Evolutionary conservation across 2,329 filamentous ascomycete species (phyloP).

Genomic region (Pestalotiopsis sp.): DNA sequence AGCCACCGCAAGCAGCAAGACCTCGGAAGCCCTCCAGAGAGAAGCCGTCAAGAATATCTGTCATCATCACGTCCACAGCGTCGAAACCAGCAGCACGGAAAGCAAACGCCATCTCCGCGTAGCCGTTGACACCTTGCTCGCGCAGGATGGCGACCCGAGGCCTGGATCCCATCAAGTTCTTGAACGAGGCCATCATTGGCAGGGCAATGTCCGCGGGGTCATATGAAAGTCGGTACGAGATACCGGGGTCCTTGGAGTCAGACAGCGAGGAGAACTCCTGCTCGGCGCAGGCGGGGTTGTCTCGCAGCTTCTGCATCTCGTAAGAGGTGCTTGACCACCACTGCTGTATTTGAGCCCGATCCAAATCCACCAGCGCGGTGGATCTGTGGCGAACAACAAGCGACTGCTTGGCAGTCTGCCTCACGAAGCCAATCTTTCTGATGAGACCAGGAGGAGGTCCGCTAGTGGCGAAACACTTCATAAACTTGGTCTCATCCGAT

Average conservation of each 20-base stretch:
- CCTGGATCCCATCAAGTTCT: conserved; percentile 32
- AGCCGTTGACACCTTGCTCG: conserved; percentile 93
- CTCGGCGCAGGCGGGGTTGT: conserved; percentile 86
- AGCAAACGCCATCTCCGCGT: conserved; percentile 97
- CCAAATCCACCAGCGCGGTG: conserved; percentile 68
- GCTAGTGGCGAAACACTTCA: conserved; percentile 87
- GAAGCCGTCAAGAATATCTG: conserved; percentile 79
- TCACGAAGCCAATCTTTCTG: conserved; percentile 80
- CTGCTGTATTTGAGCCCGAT: conserved; percentile 76
- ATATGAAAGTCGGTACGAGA: conserved; percentile 83
- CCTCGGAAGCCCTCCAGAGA: conserved; percentile 84
- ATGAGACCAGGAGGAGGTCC: conserved; percentile 82
- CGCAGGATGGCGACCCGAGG: conserved; percentile 83
- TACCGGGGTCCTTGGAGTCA: conserved; percentile 77
- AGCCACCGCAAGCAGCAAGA: conserved; percentile 92
- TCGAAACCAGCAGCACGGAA: conserved; percentile 92
- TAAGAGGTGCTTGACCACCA: conserved; percentile 89
- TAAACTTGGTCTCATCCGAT: conserved; percentile 82
- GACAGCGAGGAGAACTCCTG: conserved; percentile 76
- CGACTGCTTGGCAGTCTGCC: conserved; percentile 70
- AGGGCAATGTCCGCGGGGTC: conserved; percentile 77
- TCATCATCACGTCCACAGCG: conserved; percentile 95
- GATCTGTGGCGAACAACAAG: conserved; percentile 75
- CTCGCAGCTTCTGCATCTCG: conserved; percentile 86
- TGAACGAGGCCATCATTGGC: conserved; percentile 66